A percentile compares a stretch with the other conserved stretches of the same genome.
Evolutionary conservation across 805 yeast genomes (phyloP).

Genomic region (Kodamaea kakaduensis): DNA sequence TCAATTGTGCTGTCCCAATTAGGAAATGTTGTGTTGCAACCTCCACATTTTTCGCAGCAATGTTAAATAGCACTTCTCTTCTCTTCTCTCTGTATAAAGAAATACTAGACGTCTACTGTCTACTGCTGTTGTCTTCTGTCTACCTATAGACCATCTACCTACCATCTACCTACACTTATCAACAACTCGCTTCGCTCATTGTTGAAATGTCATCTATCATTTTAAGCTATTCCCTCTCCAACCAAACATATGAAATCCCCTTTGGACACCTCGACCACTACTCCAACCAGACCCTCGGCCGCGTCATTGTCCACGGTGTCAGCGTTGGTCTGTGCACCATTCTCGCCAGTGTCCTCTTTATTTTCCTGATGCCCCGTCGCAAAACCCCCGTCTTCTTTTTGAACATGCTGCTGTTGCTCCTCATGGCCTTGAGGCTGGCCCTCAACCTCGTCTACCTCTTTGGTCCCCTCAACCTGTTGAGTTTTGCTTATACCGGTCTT

Average conservation of each 20-base stretch:
- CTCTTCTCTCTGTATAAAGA: no score
- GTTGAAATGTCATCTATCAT: no score
- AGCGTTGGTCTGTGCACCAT: constrained; percentile 12
- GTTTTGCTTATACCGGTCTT: constrained; percentile 37
- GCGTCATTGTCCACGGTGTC: constrained; percentile 9
- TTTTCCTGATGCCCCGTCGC: constrained; percentile 29
- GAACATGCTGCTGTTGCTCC: constrained; percentile 57
- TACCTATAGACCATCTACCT: no score
- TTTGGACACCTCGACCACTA: constrained; percentile 10
- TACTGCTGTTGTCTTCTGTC: no score
- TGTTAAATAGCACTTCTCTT: no score
- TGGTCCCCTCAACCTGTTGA: constrained; percentile 48
- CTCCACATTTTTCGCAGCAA: constrained; percentile 1
- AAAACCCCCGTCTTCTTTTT: constrained; percentile 69
- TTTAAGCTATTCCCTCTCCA: no score
- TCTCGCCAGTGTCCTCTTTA: constrained; percentile 7
- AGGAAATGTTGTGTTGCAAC: constrained; percentile 6
- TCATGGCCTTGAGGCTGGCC: constrained; percentile 57
- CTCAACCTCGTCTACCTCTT: constrained; percentile 53
- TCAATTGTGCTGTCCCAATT: constrained; percentile 10
- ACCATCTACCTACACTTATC: no score
- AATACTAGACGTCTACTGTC: no score
- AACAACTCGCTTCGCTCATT: no score
- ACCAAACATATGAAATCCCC: background rate
- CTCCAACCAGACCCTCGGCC: constrained; percentile 1